Evolutionary conservation across 2,329 filamentous ascomycete species (phyloP).

Genomic region (Grosmannia serpens): DNA sequence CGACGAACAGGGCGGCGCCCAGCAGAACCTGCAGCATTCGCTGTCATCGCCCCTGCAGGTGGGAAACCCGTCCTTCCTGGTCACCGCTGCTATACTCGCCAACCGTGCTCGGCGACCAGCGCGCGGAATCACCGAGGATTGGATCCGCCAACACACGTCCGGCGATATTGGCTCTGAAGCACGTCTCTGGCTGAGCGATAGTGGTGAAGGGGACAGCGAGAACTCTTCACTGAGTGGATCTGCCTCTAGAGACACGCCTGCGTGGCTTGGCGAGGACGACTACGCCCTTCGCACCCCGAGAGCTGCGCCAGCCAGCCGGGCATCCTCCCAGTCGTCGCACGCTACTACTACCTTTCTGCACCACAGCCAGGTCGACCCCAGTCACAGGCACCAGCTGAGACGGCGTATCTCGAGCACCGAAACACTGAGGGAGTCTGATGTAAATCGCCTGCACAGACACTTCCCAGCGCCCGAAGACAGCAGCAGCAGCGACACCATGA

Average conservation of each 20-base stretch:
- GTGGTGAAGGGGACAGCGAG: slow-evolving; percentile 60
- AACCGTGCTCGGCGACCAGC: slow-evolving; percentile 49
- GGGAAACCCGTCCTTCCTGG: slow-evolving; percentile 19
- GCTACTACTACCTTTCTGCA: too few relatives aligned
- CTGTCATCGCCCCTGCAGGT: slow-evolving; percentile 5
- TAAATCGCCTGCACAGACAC: slow-evolving; percentile 12
- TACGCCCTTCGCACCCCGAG: slow-evolving; percentile 6
- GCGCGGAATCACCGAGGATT: slow-evolving; percentile 64
- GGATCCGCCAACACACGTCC: slow-evolving; percentile 78
- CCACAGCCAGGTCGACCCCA: too few relatives aligned
- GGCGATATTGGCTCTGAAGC: slow-evolving; percentile 57
- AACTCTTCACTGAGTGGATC: slow-evolving; percentile 64
- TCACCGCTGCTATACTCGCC: slow-evolving; percentile 49
- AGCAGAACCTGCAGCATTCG: neutral
- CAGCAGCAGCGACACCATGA: neutral
- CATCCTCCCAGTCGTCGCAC: neutral
- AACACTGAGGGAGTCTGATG: slow-evolving; percentile 34
- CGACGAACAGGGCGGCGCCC: slow-evolving; percentile 13
- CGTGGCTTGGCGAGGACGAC: slow-evolving; percentile 31
- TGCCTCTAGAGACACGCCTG: slow-evolving; percentile 34
- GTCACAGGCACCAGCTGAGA: neutral
- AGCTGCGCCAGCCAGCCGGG: neutral
- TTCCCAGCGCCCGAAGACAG: neutral
- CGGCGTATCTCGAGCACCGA: slow-evolving; percentile 39
- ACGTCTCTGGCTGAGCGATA: slow-evolving; percentile 76